Evolutionary conservation across 345 rosid genomes (phyloP).

Genomic region (Psidium guajava): DNA sequence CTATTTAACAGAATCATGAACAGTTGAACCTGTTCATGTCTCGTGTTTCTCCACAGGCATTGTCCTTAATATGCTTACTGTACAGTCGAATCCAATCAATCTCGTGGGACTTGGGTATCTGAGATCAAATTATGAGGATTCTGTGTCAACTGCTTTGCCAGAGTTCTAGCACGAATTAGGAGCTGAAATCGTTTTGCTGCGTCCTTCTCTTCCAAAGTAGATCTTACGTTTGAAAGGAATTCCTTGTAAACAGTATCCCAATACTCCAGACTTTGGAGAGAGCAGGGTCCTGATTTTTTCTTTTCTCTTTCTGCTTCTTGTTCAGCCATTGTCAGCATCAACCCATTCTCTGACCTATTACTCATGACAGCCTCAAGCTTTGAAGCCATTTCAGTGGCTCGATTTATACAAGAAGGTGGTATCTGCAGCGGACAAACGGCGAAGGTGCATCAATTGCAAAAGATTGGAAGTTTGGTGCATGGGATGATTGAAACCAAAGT

Average conservation of each 20-base stretch:
- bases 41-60: neutral
- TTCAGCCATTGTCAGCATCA: neutral
- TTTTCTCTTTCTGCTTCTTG: conserved; percentile 10
- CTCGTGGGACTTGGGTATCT: neutral
- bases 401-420: conserved; percentile 59
- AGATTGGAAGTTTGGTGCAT: neutral
- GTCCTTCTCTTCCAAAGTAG: conserved; percentile 25
- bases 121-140: neutral
- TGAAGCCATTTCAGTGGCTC: conserved; percentile 59
- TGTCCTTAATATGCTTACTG: neutral
- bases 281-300: neutral
- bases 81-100: neutral
- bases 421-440: conserved; percentile 28
- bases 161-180: conserved; percentile 32
- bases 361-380: conserved; percentile 51
- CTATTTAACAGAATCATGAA: neutral
- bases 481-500: neutral
- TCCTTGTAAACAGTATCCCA: conserved; percentile 13
- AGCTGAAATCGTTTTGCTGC: conserved; percentile 18
- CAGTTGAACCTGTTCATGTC: neutral
- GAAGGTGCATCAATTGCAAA: neutral
- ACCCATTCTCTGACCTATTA: conserved; percentile 18
- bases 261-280: conserved; percentile 6
- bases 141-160: conserved; percentile 26
- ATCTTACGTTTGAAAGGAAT: conserved; percentile 33